Base-by-base conservation (phyloP, 225 moss, liverwort and hornwort species). In the Sphagnum tenellum region DNA sequence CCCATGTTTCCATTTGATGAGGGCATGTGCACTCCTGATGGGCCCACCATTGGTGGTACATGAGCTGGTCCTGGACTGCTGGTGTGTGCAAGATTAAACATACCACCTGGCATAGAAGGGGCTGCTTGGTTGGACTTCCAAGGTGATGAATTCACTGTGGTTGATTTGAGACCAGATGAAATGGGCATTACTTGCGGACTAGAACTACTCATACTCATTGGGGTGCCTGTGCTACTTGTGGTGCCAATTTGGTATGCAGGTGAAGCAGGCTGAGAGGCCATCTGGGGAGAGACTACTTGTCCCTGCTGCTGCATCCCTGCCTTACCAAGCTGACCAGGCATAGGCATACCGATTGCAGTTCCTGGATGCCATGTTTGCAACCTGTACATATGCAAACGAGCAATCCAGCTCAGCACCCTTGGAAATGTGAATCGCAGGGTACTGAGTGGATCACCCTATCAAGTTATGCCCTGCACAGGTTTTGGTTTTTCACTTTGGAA, bases 121-220 rank as follows among this genome's bases (percentile, higher is more conserved):
- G 45, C 72, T 6, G 58, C 53, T 50, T 71, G 82, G 45, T 63
- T 78, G 46, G 82, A 66, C 63, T 78, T 82, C 78, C 78, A 82
- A 63, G 72, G 78, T 51, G 70, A 63, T 2, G 75, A 61, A 62
- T 75, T 78, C 8, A 65, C 58, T 9, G 61, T n/a, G 67, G 61
- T 73, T 0, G 75, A 75, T 14, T 65, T 70, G 12, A 81, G 64
- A 60, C 46, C 62, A 56, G 72, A 57, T 51, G 76, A 64, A 44
- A 59, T 51, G 50, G 66, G 65, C 56, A 63, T 69, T 67, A 70
- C 61, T 1, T 60, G 79, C 2, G 76, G 54, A 60, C 49, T 60
- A n/a, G 76, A 4, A 55, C 57, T 74, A 70, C 70, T 69, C 62
- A 68, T 54, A 12, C 65, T 58, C 3, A 76, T 8, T 8, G 80